phyloP scores from a whole-genome alignment of 768 basidiomycete species.

The Trametopsis cervina region DNA sequence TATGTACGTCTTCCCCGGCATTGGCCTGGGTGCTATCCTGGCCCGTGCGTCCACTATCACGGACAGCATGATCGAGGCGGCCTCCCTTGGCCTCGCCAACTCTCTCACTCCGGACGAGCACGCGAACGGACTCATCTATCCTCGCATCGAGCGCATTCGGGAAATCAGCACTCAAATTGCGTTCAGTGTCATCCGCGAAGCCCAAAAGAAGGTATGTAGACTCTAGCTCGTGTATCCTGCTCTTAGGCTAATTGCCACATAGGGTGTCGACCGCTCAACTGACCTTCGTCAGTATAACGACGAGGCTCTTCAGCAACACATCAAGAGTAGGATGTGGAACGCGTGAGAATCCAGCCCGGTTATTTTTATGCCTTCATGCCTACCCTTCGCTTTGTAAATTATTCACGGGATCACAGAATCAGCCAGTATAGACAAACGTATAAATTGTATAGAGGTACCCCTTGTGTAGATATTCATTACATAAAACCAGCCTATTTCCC shows the following conservation, averaged over 20 bases:
- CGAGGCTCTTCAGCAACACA: slow-evolving; percentile 42
- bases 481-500: too few species aligned
- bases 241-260: slow-evolving; percentile 3
- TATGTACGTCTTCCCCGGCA: slow-evolving; percentile 81
- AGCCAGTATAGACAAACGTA: neutral
- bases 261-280: slow-evolving; percentile 20
- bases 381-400: neutral
- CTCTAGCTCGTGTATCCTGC: slow-evolving; percentile 3
- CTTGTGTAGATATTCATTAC: too few species aligned
- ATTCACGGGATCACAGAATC: neutral
- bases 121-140: slow-evolving; percentile 66
- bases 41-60: slow-evolving; percentile 63
- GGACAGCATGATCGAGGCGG: slow-evolving; percentile 85
- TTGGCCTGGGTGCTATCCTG: slow-evolving; percentile 77
- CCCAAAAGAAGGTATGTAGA: slow-evolving; percentile 60
- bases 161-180: slow-evolving; percentile 80
- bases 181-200: slow-evolving; percentile 65
- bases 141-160: slow-evolving; percentile 75
- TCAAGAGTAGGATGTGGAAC: slow-evolving; percentile 69
- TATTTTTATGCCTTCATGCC: neutral
- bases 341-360: slow-evolving; percentile 36
- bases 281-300: slow-evolving; percentile 55
- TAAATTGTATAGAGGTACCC: neutral
- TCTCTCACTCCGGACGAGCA: slow-evolving; percentile 68
- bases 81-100: slow-evolving; percentile 72